Evolutionary conservation across 2,329 filamentous ascomycete genomes (phyloP), one percentile per base, ranked within the genome.

Genomic region (Neocatenulostroma microsporum): DNA sequence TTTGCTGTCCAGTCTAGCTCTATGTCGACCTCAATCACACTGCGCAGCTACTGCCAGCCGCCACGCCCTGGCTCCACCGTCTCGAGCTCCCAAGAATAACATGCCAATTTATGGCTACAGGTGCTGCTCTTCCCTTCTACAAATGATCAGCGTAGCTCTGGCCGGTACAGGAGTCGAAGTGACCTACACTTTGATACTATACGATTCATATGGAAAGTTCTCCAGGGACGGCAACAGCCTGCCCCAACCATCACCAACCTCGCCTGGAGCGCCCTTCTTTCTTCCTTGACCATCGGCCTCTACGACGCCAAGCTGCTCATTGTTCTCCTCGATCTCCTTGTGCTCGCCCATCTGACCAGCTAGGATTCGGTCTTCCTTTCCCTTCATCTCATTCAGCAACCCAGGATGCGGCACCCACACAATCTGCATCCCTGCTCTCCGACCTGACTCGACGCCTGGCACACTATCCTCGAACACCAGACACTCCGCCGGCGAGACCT

Each of bases 401-500:
- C 77, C 84, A 1, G 78, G 76, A 62, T 96, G 87, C 17, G 91
- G 91, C 50, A 78, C 82, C 91, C 91, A 98, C 1, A 94, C 71
- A 10, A 93, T 87, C 48, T 89, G 78, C 89, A 96, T 96, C 0
- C 89, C 89, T 0, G 91, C 91, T 47, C 91, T 76, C 36, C 91
- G 71, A 3, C 87, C 91, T 2, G 86, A 78, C 64, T 98, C 91
- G 2, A 95, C 86, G 3, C 91, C 91, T 0, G 87, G 85, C 2
- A 96, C 88, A 30, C 82, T 85, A 61, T 98, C 91, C 64, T 98
- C 91, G 53, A 98, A 96, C 0, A 96, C 91, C 12, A 98, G 70
- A 57, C 91, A 96, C 62, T 96, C 89, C 48, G 84, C 82, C 0
- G 87, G 86, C 36, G 58, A 69, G 45, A 98, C 80, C 36, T 71